Evolutionary conservation across 2,329 filamentous ascomycete species (phyloP).

Genomic region (Nakataea oryzae): DNA sequence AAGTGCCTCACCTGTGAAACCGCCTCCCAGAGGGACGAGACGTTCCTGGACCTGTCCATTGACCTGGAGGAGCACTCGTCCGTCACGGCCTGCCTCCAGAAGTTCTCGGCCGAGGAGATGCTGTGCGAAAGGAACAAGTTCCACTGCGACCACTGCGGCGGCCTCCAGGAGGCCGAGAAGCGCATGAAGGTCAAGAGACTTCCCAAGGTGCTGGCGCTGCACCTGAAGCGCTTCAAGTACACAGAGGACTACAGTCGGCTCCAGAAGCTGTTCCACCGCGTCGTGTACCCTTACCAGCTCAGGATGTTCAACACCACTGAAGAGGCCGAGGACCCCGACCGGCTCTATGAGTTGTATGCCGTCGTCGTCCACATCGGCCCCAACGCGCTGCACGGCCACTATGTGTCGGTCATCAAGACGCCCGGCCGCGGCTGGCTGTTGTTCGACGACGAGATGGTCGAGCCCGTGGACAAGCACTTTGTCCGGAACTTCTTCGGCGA

Average conservation of each 20-base stretch:
- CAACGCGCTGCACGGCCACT: slow-evolving; percentile 94
- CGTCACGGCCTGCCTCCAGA: slow-evolving; percentile 86
- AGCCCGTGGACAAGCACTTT: slow-evolving; percentile 93
- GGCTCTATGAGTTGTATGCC: slow-evolving; percentile 91
- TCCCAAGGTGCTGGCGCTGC: slow-evolving; percentile 82
- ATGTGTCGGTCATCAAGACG: slow-evolving; percentile 96
- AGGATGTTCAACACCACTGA: slow-evolving; percentile 97
- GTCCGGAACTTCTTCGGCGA: slow-evolving; percentile 97
- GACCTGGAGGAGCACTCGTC: slow-evolving; percentile 93
- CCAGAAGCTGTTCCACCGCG: slow-evolving; percentile 92
- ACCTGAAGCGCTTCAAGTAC: slow-evolving; percentile 97
- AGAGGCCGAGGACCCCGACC: slow-evolving; percentile 85
- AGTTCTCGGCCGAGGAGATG: slow-evolving; percentile 98
- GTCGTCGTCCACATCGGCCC: slow-evolving; percentile 96
- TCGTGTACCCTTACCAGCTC: slow-evolving; percentile 93
- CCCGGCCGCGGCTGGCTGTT: slow-evolving; percentile 91
- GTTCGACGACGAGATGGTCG: slow-evolving; percentile 97
- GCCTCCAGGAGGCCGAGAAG: slow-evolving; percentile 94
- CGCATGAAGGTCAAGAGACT: slow-evolving; percentile 97
- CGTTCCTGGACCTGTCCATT: slow-evolving; percentile 90
- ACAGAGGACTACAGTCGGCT: slow-evolving; percentile 89
- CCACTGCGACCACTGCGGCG: slow-evolving; percentile 94
- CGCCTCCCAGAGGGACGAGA: slow-evolving; percentile 87
- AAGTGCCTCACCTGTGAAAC: slow-evolving; percentile 95
- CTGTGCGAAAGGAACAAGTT: slow-evolving; percentile 98